A percentile compares a stretch with the other conserved stretches of the same genome.
Evolutionary conservation across 2,329 filamentous ascomycete species (phyloP).

Genomic region (Mariannaea elegans): DNA sequence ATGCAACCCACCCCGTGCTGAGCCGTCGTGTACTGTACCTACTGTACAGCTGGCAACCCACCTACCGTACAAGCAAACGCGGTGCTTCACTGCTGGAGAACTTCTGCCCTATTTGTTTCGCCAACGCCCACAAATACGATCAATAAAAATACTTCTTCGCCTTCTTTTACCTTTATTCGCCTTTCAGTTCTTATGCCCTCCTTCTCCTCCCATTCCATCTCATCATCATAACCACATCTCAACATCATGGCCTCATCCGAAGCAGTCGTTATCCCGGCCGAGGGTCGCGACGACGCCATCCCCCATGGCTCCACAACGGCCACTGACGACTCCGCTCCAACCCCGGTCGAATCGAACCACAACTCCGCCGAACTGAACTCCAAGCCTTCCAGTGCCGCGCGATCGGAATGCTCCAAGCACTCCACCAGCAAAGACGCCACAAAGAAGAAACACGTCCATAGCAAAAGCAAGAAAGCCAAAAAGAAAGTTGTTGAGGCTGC

Average conservation of each 20-base stretch:
- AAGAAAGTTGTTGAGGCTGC: constrained; percentile 6
- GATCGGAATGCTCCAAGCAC: constrained; percentile 21
- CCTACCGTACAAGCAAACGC: not conserved
- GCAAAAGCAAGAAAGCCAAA: constrained; percentile 25
- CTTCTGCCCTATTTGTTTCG: not conserved
- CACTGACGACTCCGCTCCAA: constrained; percentile 27
- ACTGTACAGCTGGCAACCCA: constrained; percentile 1
- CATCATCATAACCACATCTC: not conserved
- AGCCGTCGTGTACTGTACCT: not conserved
- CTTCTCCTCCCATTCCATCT: not conserved
- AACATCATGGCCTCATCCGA: constrained; percentile 33
- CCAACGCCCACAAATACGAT: not conserved
- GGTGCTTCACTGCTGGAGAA: not conserved
- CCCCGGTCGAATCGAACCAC: constrained; percentile 25
- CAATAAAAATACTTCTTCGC: not conserved
- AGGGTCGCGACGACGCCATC: constrained; percentile 28
- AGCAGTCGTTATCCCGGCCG: constrained; percentile 25
- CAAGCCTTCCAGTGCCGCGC: constrained; percentile 7
- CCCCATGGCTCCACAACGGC: constrained; percentile 19
- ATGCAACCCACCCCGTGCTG: not conserved
- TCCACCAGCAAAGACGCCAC: constrained; percentile 12
- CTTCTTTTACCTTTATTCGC: not conserved
- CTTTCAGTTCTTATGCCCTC: not conserved
- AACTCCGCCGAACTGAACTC: constrained; percentile 22
- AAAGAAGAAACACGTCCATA: constrained; percentile 26